Percentiles rank a stretch among this genome's conserved stretches.
phyloP scores from a whole-genome alignment of 345 rosid genomes.

The Microthlaspi erraticum region DNA sequence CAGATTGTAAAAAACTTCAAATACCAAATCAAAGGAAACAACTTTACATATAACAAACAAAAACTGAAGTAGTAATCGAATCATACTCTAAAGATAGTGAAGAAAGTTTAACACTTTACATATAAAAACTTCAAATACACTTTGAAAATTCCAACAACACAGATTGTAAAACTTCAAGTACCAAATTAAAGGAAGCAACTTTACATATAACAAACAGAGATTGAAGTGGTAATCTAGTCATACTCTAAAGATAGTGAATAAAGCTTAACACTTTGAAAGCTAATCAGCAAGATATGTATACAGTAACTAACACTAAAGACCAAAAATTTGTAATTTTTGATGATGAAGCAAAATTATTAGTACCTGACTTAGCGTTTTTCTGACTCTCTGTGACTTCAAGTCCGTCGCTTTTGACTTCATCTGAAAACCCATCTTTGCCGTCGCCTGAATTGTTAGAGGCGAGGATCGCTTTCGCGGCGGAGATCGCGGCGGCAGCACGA shows the following conservation, averaged over 20 bases:
- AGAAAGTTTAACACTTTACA: background rate
- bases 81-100: background rate
- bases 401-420: background rate
- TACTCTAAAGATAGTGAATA: background rate
- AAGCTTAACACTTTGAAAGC: background rate
- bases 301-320: background rate
- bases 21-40: background rate
- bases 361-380: conserved; percentile 26
- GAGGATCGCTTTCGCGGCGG: conserved; percentile 72
- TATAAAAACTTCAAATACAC: too few relatives aligned
- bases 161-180: background rate
- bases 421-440: conserved; percentile 23
- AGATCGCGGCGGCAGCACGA: conserved; percentile 83
- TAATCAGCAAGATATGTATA: conserved; percentile 23
- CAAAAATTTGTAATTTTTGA: background rate
- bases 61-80: background rate
- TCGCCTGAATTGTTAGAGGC: conserved; percentile 45
- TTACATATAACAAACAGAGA: background rate
- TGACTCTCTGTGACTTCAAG: background rate
- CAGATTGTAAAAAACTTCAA: background rate
- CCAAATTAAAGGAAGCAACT: background rate
- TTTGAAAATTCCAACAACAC: conserved; percentile 19
- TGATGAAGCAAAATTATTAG: background rate
- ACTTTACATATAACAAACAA: background rate
- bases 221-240: background rate